phyloP scores from a whole-genome alignment of 768 basidiomycete species.

The Lactarius indigo region DNA sequence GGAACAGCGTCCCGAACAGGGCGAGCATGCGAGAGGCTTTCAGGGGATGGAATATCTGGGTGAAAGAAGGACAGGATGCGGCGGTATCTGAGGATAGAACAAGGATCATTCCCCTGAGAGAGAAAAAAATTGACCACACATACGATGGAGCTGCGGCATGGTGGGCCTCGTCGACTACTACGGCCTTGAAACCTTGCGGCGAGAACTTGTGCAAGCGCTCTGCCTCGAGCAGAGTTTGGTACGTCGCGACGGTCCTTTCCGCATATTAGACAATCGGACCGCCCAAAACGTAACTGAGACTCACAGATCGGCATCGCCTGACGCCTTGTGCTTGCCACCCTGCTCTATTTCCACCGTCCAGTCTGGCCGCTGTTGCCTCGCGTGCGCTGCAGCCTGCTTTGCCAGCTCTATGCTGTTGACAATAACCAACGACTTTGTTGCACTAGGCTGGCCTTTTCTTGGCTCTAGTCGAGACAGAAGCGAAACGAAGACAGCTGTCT shows the following conservation, averaged over 20 bases:
- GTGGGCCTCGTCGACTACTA: constrained; percentile 92
- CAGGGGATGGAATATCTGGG: constrained; percentile 53
- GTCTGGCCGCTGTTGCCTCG: constrained; percentile 58
- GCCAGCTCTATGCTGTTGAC: constrained; percentile 92
- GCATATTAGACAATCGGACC: neutral
- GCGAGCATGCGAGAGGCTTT: constrained; percentile 33
- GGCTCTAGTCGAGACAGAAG: constrained; percentile 64
- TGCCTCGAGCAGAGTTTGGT: constrained; percentile 72
- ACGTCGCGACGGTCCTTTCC: constrained; percentile 79
- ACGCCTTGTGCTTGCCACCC: constrained; percentile 66
- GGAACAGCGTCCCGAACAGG: constrained; percentile 54
- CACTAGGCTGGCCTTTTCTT: constrained; percentile 36
- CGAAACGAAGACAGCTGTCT: constrained; percentile 89
- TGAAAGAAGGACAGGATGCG: constrained; percentile 84
- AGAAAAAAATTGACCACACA: constrained; percentile 30
- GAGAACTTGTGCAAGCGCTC: constrained; percentile 73
- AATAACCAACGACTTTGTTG: constrained; percentile 68
- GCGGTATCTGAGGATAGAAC: constrained; percentile 55
- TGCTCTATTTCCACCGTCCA: constrained; percentile 93
- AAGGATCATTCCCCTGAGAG: neutral
- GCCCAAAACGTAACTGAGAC: constrained; percentile 30
- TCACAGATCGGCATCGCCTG: constrained; percentile 83
- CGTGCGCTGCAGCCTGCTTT: constrained; percentile 76
- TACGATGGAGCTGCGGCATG: constrained; percentile 92
- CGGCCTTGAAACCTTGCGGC: constrained; percentile 59